Evolutionary conservation across 176 grass and related monocot species (phyloP), one percentile per base, ranked within the genome.

Genomic region (Musa itinerans): DNA sequence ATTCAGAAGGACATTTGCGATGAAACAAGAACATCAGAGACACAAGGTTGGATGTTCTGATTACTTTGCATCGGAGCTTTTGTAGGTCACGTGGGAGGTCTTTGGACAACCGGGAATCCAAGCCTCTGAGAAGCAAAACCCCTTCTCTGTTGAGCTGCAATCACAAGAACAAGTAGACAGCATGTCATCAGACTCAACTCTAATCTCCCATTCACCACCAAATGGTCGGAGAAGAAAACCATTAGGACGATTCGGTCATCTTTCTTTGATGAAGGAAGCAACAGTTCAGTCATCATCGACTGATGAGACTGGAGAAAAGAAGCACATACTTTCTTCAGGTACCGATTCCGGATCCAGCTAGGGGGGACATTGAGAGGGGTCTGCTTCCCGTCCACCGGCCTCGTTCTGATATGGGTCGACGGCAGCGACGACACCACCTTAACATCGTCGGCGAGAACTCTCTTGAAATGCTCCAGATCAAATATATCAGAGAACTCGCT

Each of bases 41-140:
- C 20, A 63, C 14, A 52, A 21, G 34, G 50, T 70, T 9, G 21
- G 14, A 27, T 21, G 1, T 7, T 4, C 75, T 64, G n/a, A 34
- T 77, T 83, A 87, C 85, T 66, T 87, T 87, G 85, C 85, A 87
- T 58, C 85, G 81, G 58, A 87, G 85, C 55, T 83, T 87, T 83
- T 87, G 85, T 50, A 87, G 81, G 61, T 87, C 85, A 10, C 53
- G 27, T 59, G 85, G 85, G 12, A 87, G 77, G 57, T 87, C 85
- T 67, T 87, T 87, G 9, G 85, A 80, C 1, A 87, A 81, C 69
- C 81, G 83, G 5, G 81, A 83, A 83, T 87, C 81, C 17, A 87
- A 80, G 64, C 85, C 85, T 62, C 85, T 78, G 12, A 87, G 73
- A 53, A 87, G 85, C 54, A 87, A 52, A 77, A 87, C 81, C 4